Conservation (phyloP, 169 alveolate species). For the Plasmodium inui region DNA sequence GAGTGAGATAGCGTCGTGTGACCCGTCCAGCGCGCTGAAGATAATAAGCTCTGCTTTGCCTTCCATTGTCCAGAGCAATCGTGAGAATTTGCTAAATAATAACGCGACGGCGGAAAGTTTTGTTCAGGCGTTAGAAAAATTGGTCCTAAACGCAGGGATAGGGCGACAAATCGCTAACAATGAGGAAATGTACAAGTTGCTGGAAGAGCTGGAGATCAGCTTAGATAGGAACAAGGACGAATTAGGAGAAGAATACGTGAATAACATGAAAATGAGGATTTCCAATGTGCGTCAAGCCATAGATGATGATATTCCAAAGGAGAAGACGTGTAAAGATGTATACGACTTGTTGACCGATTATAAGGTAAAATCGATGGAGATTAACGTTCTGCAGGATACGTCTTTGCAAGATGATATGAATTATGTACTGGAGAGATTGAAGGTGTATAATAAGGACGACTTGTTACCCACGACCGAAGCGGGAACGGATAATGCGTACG, state of each 20-base stretch:
- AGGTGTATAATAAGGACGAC: constrained; percentile 48
- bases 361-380: constrained; percentile 38
- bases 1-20: constrained; percentile 58
- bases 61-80: constrained; percentile 58
- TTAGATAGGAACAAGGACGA: constrained; percentile 48
- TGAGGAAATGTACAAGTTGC: constrained; percentile 68
- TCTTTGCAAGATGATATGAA: constrained; percentile 63
- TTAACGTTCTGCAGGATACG: constrained; percentile 72
- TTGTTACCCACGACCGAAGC: constrained; percentile 38
- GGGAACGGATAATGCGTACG: constrained; percentile 82
- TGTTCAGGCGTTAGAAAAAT: constrained; percentile 68
- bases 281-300: constrained; percentile 76
- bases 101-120: constrained; percentile 74
- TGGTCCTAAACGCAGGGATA: constrained; percentile 80
- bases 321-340: constrained; percentile 81
- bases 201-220: constrained; percentile 70
- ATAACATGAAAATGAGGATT: constrained; percentile 68
- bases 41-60: constrained; percentile 79
- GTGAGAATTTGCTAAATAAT: constrained; percentile 68
- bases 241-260: constrained; percentile 72
- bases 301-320: constrained; percentile 83
- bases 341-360: constrained; percentile 78
- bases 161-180: constrained; percentile 80
- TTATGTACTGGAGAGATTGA: constrained; percentile 49
- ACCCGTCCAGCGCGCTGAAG: constrained; percentile 73